Conservation (phyloP, 805 yeast genomes). For the Ogataea paraovalis region DNA sequence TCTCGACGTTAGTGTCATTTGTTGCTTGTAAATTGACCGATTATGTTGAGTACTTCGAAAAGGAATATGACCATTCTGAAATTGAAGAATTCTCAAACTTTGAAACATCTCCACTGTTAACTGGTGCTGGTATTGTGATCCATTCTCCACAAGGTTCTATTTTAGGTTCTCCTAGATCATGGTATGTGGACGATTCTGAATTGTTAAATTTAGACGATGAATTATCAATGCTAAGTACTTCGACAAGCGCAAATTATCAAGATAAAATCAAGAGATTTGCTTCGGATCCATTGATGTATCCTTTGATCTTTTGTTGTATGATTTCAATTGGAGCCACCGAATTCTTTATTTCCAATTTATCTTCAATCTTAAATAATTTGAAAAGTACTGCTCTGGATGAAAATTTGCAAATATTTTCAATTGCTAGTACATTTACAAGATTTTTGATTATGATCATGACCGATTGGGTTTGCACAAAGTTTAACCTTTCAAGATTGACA, state of each 20-base stretch:
- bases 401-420: conserved; percentile 35
- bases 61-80: conserved; percentile 21
- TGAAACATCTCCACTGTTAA: conserved; percentile 31
- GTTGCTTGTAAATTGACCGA: conserved; percentile 30
- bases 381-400: conserved; percentile 18
- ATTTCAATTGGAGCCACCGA: conserved; percentile 81
- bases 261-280: conserved; percentile 10
- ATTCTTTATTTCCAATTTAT: conserved; percentile 80
- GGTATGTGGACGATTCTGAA: conserved; percentile 25
- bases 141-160: conserved; percentile 23
- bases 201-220: conserved; percentile 25
- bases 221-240: conserved; percentile 22
- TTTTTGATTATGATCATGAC: conserved; percentile 63
- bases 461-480: conserved; percentile 47
- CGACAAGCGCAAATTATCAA: conserved; percentile 10
- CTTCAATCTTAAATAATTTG: conserved; percentile 34
- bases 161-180: conserved; percentile 28
- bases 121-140: conserved; percentile 31
- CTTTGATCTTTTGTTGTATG: conserved; percentile 59
- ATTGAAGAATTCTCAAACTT: conserved; percentile 26
- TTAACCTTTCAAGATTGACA: conserved; percentile 26
- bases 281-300: conserved; percentile 57
- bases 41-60: conserved; percentile 22
- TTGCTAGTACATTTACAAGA: conserved; percentile 67
- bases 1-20: conserved; percentile 19